These are phyloP conservation scores for Fusarium foetens DNA, from an alignment of 2,329 filamentous ascomycete species.

Conservation along the genomic window DNA sequence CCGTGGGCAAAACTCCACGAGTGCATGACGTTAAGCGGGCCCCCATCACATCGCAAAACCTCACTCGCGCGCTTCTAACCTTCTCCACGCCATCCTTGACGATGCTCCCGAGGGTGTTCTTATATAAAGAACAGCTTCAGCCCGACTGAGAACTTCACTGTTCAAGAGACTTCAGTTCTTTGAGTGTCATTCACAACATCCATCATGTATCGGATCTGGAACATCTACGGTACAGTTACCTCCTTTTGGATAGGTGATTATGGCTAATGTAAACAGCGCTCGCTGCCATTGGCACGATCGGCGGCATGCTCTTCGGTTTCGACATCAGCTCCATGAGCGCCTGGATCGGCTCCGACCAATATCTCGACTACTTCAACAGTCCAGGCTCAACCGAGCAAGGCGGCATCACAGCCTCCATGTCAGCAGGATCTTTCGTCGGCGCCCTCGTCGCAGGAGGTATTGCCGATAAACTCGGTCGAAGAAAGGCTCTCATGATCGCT, in stretches of 20 bases:
- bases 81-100: conserved; percentile 34
- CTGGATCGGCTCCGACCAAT: conserved; percentile 63
- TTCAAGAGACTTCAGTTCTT: conserved; percentile 3
- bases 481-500: conserved; percentile 57
- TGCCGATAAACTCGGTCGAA: conserved; percentile 58
- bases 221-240: conserved; percentile 48
- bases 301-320: conserved; percentile 62
- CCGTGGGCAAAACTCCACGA: conserved; percentile 18
- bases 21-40: conserved; percentile 38
- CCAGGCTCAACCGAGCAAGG: conserved; percentile 58
- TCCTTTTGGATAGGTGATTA: rapidly evolving
- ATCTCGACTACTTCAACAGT: conserved; percentile 63
- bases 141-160: background rate
- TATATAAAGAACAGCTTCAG: conserved; percentile 32
- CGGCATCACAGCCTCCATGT: conserved; percentile 61
- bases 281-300: conserved; percentile 54
- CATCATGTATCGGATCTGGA: conserved; percentile 51
- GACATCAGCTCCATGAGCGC: conserved; percentile 69
- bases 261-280: conserved; percentile 44
- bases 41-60: conserved; percentile 28
- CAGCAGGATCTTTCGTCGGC: conserved; percentile 60
- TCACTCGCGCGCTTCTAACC: conserved; percentile 45
- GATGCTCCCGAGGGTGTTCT: background rate
- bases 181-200: background rate
- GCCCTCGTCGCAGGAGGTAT: conserved; percentile 57